Base-by-base conservation (phyloP, 495 filamentous ascomycete genomes). In the Hypoxylon crocopeplum region DNA sequence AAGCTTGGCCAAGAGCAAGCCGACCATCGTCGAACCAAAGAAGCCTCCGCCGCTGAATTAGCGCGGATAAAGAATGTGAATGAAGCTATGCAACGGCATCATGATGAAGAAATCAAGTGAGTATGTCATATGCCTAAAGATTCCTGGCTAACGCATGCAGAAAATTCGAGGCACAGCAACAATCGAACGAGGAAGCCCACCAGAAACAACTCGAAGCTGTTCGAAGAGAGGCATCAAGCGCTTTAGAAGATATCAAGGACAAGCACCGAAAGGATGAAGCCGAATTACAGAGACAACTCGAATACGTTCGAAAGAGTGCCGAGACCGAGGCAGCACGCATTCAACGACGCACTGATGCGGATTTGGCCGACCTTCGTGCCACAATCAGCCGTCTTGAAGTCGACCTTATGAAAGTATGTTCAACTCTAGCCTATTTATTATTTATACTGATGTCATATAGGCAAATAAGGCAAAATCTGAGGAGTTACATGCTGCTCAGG, bases 1-100 rank as follows among this genome's bases (percentile, higher is more conserved):
- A 88, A 85, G 64, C 78, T 95, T 45, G 84, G 86, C 10, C 91
- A 92, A 70, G 91, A 88, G 56, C 86, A 90, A 68, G 82, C 85
- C 17, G 89, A 92, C 63, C 86, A 89, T 71, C 82, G 84, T 17
- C 84, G 85, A 51, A 82, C 86, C 11, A 89, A 88, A 66, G 91
- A 96, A 60, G 80, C 81, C 1, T 81, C 78, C 3, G 68, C 79
- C 2, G 72, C 84, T 17, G 91, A 96, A 57, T 48, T 91, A 13
- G 76, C 82, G 24, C 68, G 69, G 44, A 83, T 90, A 30, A 87
- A 86, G 59, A 82, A 82, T 20, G 84, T 86, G 47, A 88, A 88
- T 53, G 88, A 93, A 41, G 81, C 82, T 7, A 78, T 93, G 11
- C 91, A 91, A 60, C 79, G 79, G 45, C 78, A 83, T 34, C 88